A percentile compares a stretch with the other conserved stretches of the same genome.
Conservation (phyloP, 2,329 filamentous ascomycete species). For the Neopestalotiopsis clavispora region DNA sequence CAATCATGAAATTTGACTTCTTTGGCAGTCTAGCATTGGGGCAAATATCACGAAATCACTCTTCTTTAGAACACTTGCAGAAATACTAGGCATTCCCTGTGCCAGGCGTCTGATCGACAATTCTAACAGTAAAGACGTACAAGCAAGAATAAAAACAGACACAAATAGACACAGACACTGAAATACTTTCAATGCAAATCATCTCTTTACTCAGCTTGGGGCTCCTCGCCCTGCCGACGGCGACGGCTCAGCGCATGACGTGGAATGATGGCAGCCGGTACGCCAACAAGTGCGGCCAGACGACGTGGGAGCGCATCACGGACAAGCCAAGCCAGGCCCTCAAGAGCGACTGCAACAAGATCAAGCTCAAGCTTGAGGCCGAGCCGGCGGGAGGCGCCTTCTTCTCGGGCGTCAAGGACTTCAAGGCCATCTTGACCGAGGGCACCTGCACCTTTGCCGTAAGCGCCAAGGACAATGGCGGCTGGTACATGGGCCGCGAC, state of each 20-base stretch:
- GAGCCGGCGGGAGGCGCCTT: background rate
- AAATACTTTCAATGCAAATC: background rate
- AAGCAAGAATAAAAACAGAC: background rate
- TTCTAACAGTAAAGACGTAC: background rate
- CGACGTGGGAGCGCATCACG: background rate
- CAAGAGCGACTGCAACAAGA: background rate
- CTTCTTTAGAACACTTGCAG: background rate
- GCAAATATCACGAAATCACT: background rate
- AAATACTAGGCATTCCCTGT: background rate
- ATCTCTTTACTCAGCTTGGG: background rate
- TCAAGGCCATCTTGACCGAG: background rate
- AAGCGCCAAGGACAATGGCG: background rate
- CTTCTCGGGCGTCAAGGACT: background rate
- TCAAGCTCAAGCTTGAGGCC: background rate
- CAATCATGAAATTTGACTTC: background rate
- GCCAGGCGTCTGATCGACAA: too few relatives aligned
- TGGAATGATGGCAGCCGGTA: background rate
- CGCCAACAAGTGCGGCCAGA: constrained; percentile 10
- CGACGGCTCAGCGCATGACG: background rate
- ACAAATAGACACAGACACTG: background rate
- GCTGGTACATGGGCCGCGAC: constrained; percentile 8
- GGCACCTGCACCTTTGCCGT: constrained; percentile 5
- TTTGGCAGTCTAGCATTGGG: background rate
- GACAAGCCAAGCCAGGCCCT: background rate
- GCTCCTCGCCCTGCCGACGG: background rate